A percentile compares a stretch with the other conserved stretches of the same genome.
These are phyloP conservation scores for Fusarium keratoplasticum DNA, from an alignment of 2,329 filamentous ascomycete genomes.

Conservation along the genomic window DNA sequence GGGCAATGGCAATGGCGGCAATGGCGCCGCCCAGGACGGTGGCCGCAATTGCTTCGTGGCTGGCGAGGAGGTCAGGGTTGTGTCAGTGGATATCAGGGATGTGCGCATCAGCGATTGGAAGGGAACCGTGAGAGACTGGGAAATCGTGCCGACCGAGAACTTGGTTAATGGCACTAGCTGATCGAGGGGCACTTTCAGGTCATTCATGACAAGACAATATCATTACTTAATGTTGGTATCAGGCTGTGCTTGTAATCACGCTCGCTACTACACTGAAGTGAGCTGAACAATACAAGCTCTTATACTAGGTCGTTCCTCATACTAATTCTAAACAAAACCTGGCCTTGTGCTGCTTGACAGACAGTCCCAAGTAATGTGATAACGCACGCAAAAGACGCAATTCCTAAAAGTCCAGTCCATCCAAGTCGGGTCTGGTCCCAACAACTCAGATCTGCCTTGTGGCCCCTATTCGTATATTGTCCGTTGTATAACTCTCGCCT, in stretches of 20 bases:
- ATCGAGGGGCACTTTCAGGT: not conserved
- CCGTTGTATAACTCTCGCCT: not conserved
- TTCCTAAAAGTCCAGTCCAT: not conserved
- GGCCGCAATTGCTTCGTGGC: conserved; percentile 77
- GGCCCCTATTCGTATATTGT: not conserved
- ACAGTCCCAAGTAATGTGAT: not conserved
- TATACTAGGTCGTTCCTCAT: not conserved
- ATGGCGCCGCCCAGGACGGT: conserved; percentile 60
- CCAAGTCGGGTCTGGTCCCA: not conserved
- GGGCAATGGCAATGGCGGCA: conserved; percentile 44
- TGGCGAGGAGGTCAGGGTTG: conserved; percentile 86
- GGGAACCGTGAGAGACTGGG: conserved; percentile 88
- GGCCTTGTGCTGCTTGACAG: not conserved
- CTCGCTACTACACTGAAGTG: not conserved
- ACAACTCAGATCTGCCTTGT: not conserved
- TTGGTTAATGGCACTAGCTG: conserved; percentile 57
- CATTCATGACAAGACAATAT: not conserved
- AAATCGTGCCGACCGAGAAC: conserved; percentile 54
- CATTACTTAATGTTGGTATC: conserved; percentile 10
- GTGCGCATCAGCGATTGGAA: conserved; percentile 96
- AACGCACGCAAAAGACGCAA: not conserved
- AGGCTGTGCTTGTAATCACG: not conserved
- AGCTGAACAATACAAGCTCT: not conserved
- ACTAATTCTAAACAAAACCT: not conserved
- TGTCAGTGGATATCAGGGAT: conserved; percentile 85